phyloP scores from a whole-genome alignment of 2,329 filamentous ascomycete genomes.

The Botryotinia narcissicola region DNA sequence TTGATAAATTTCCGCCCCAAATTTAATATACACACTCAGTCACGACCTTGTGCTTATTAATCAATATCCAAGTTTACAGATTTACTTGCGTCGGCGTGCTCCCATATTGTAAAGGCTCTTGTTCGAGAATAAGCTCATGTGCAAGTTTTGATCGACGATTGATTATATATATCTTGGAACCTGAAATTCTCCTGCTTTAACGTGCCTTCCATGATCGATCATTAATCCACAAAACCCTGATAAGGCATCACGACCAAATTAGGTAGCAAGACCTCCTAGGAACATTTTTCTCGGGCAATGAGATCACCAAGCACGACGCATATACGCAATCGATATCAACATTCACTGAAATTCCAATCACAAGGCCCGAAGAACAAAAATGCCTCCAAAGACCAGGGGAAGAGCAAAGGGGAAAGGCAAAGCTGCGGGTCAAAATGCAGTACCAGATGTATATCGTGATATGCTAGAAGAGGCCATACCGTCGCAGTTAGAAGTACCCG shows the following conservation, averaged over 20 bases:
- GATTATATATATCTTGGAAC: not conserved
- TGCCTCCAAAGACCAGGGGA: constrained; percentile 27
- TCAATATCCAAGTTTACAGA: not conserved
- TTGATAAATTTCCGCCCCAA: not conserved
- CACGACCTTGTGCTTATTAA: constrained; percentile 4
- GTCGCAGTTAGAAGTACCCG: constrained; percentile 34
- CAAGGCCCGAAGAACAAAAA: constrained; percentile 3
- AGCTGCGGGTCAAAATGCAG: constrained; percentile 22
- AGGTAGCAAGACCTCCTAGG: not conserved
- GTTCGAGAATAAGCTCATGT: not conserved
- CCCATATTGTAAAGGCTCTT: not conserved
- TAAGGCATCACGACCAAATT: too few relatives aligned
- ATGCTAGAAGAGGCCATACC: constrained; percentile 45
- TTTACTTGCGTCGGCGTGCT: not conserved
- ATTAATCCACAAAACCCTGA: not conserved
- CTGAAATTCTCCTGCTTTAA: not conserved
- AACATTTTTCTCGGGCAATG: not conserved
- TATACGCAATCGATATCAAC: not conserved
- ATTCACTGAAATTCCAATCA: not conserved
- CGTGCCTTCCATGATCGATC: not conserved
- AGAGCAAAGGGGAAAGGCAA: constrained; percentile 26
- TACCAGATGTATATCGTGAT: constrained; percentile 46
- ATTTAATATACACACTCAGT: not conserved
- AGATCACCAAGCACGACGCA: not conserved
- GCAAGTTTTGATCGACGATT: not conserved